Evolutionary conservation across 1,284 basidiomycete species (phyloP).

Genomic region (Ustilago sp.): DNA sequence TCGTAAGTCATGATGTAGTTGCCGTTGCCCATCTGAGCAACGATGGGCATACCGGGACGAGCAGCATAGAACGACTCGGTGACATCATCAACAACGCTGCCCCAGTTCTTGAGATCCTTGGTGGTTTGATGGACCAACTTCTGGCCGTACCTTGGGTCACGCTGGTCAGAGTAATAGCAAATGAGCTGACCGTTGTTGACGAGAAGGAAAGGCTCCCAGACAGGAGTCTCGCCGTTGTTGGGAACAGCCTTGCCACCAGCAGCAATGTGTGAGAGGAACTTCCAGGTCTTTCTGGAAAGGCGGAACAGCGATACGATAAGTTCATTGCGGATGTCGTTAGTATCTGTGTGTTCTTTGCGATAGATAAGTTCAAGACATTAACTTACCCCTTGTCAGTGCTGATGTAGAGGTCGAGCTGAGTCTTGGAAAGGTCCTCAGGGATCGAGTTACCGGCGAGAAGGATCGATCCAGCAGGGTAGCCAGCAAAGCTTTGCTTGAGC

Average conservation of each 20-base stretch:
- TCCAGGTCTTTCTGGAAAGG: slow-evolving; percentile 58
- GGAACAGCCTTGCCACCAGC: slow-evolving; percentile 57
- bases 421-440: slow-evolving; percentile 61
- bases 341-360: not conserved
- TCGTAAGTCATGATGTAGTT: slow-evolving; percentile 70
- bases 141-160: slow-evolving; percentile 69
- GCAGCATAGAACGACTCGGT: slow-evolving; percentile 60
- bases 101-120: slow-evolving; percentile 68
- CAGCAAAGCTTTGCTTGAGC: slow-evolving; percentile 60
- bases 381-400: slow-evolving; percentile 64
- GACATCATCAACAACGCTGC: slow-evolving; percentile 67
- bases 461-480: slow-evolving; percentile 66
- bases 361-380: not conserved
- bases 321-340: not conserved
- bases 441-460: slow-evolving; percentile 62
- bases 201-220: slow-evolving; percentile 70
- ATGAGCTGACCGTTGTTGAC: slow-evolving; percentile 68
- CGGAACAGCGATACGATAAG: not conserved
- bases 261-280: slow-evolving; percentile 64
- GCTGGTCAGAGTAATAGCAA: slow-evolving; percentile 70
- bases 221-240: slow-evolving; percentile 64
- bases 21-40: slow-evolving; percentile 67
- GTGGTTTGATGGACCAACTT: slow-evolving; percentile 69
- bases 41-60: slow-evolving; percentile 70
- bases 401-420: slow-evolving; percentile 70